Percentiles rank a stretch among this genome's conserved stretches.
phyloP scores from a whole-genome alignment of 2,329 filamentous ascomycete species.

The Fusarium subtropicale region DNA sequence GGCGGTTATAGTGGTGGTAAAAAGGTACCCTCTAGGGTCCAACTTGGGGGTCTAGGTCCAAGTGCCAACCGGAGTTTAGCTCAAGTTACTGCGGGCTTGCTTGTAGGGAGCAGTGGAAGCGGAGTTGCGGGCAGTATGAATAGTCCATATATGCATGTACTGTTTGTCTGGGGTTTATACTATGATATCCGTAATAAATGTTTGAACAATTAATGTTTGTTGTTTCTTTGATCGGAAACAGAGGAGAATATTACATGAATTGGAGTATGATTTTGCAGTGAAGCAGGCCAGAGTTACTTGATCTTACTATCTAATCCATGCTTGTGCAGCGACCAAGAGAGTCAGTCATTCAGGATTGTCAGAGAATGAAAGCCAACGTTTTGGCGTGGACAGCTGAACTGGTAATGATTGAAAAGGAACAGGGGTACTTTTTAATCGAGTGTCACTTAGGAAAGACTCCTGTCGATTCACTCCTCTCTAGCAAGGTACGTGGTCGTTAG shows the following conservation, averaged over 20 bases:
- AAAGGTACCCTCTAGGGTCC: neutral
- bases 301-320: neutral
- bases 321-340: neutral
- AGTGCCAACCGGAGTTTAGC: conserved; percentile 32
- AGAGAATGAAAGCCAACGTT: conserved; percentile 2
- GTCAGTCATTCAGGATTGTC: neutral
- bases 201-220: neutral
- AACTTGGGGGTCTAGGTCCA: conserved; percentile 6
- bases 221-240: conserved; percentile 5
- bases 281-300: neutral
- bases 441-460: neutral
- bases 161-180: conserved; percentile 10
- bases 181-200: neutral
- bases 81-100: neutral
- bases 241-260: neutral
- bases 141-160: neutral
- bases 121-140: conserved; percentile 1
- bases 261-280: neutral
- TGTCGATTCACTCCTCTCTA: neutral
- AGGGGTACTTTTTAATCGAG: conserved; percentile 9
- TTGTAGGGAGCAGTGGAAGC: conserved; percentile 4
- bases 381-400: conserved; percentile 15
- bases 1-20: conserved; percentile 28
- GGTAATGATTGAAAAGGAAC: conserved; percentile 8
- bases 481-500: neutral